Evolutionary conservation across 139 green algal species (phyloP), one percentile per base, ranked within the genome.

Genomic region (Medakamo hakoo): DNA sequence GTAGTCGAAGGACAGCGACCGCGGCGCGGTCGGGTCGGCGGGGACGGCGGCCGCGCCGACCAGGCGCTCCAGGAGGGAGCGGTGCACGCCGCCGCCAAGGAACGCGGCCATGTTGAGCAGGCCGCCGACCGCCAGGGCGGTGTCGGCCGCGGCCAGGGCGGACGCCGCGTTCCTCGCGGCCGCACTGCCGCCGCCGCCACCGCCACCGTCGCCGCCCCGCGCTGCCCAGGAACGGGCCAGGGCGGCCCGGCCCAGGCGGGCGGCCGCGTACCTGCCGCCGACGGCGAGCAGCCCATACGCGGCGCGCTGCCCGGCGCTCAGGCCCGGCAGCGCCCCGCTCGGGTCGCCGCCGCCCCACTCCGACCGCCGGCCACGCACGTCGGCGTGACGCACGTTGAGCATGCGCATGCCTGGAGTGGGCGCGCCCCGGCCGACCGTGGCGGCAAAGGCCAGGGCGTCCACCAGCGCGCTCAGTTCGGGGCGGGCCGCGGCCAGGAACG

Each of bases 1-100:
- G 68, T 95, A 95, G 71, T 96, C 89, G 68, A 93, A 95, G 31
- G 64, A 82, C 59, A 96, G 82, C 27, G 86, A 70, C 0, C 89
- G 79, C 0, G 64, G 75, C 73, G 91, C 88, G 52, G 60, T 65
- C 4, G 82, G 69, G 63, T 81, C 73, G n/a, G 64, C 57, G 69
- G 92, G 94, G 29, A 95, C 84, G 49, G 93, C 68, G 16, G 86
- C 74, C 14, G 78, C 76, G 0, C 83, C 55, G 25, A 92, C 59
- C 27, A 86, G 3, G 4, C 85, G 73, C 77, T 96, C 89, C 55
- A 91, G 65, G 25, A 94, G 29, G 26, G 72, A 86, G 70, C 86
- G 88, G 75, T 57, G 56, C 23, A 30, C 19, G 40, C 9, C 9
- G 40, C 40, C 40, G 9, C 9, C 40, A 9, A 52, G 16, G 16